Percentiles rank a stretch among this genome's conserved stretches.
Evolutionary conservation across 257 asterid genomes (phyloP).

Genomic region (Solanum appendiculatum): DNA sequence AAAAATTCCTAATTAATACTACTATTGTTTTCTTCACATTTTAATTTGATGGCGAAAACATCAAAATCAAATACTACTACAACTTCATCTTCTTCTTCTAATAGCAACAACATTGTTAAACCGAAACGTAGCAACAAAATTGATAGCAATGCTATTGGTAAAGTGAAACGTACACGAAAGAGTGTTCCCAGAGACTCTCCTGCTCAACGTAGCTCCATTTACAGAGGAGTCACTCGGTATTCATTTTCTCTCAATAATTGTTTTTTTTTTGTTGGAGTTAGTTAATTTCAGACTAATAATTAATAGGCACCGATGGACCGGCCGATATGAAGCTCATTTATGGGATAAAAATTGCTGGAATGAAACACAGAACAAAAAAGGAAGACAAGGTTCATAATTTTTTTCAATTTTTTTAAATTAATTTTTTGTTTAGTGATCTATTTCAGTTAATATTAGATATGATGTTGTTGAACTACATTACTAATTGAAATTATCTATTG

Average conservation of each 20-base stretch:
- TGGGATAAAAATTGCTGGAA: conserved; percentile 99
- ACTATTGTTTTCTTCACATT: not conserved
- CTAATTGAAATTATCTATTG: not conserved
- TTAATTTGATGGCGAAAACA: conserved; percentile 66
- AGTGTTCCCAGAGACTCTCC: conserved; percentile 77
- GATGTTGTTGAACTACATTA: not conserved
- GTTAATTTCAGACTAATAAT: not conserved
- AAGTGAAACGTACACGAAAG: conserved; percentile 48
- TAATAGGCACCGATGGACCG: conserved; percentile 92
- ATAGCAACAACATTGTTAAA: not conserved
- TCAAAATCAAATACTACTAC: conserved; percentile 15
- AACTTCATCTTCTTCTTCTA: not conserved
- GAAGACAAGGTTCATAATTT: conserved; percentile 65
- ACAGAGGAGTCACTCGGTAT: conserved; percentile 88
- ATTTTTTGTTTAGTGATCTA: not conserved
- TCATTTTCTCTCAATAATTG: not conserved
- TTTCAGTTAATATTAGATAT: not conserved
- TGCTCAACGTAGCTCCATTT: conserved; percentile 75
- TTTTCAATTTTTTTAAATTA: not conserved
- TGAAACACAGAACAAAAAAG: conserved; percentile 85
- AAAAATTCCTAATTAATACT: not conserved
- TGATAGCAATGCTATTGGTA: not conserved
- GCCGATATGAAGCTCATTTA: conserved; percentile 91
- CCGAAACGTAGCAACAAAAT: conserved; percentile 16
- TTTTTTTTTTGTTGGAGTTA: not conserved